A percentile compares a stretch with the other conserved stretches of the same genome.
Conservation (phyloP, 228 moss, liverwort and hornwort genomes). For the Sphagnum fallax region DNA sequence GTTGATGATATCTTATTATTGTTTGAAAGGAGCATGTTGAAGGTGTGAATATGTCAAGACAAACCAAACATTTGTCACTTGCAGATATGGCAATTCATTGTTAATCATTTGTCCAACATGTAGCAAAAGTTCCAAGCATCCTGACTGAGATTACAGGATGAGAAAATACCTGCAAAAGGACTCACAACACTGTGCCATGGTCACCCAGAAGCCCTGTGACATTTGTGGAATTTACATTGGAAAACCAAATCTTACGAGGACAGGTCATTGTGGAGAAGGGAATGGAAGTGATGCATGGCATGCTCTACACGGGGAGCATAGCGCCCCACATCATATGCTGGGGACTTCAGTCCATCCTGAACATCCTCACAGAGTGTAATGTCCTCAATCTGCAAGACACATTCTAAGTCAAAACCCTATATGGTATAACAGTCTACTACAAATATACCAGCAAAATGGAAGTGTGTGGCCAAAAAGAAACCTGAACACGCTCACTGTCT, state of each 20-base stretch:
- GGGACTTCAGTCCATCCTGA: constrained; percentile 75
- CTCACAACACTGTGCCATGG: too few species aligned
- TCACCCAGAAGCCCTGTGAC: too few species aligned
- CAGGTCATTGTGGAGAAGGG: constrained; percentile 67
- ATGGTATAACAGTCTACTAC: background rate
- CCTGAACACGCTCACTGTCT: constrained; percentile 62
- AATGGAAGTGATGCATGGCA: constrained; percentile 94
- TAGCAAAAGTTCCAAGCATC: too few species aligned
- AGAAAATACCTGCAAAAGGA: too few species aligned
- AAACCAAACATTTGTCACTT: too few species aligned
- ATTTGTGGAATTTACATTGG: too few species aligned
- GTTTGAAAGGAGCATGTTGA: too few species aligned
- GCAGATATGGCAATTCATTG: too few species aligned
- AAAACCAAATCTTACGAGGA: constrained; percentile 6
- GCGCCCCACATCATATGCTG: constrained; percentile 74
- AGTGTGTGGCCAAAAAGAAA: constrained; percentile 5
- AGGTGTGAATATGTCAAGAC: too few species aligned
- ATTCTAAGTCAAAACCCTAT: constrained; percentile 1
- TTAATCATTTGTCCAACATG: too few species aligned
- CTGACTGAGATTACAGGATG: too few species aligned
- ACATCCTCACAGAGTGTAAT: constrained; percentile 71
- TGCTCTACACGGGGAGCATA: constrained; percentile 83
- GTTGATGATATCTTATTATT: too few species aligned
- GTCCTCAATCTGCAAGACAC: constrained; percentile 59
- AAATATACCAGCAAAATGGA: background rate